Conservation (phyloP, 2,329 filamentous ascomycete genomes). For the Apiospora koreana region DNA sequence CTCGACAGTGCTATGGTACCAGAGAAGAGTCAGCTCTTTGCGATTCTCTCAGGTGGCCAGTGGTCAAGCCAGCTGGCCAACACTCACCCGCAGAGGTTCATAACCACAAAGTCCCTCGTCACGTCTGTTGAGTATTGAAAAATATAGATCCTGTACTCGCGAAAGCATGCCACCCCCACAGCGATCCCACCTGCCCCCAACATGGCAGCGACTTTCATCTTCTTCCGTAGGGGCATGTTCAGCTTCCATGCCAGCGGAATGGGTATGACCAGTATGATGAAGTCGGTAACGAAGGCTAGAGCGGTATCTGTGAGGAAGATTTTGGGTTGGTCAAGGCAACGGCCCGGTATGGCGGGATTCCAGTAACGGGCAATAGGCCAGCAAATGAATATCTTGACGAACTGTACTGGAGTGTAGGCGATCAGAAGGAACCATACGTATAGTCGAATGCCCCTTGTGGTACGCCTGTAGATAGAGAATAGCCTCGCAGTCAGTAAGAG, state of each 20-base stretch:
- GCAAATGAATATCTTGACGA: not conserved
- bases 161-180: constrained; percentile 29
- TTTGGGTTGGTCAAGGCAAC: constrained; percentile 33
- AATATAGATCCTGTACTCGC: constrained; percentile 24
- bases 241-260: constrained; percentile 33
- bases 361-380: constrained; percentile 1
- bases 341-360: not conserved
- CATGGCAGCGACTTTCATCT: constrained; percentile 34
- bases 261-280: constrained; percentile 35
- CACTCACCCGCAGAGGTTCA: constrained; percentile 14
- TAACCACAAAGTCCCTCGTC: constrained; percentile 25
- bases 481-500: constrained; percentile 34
- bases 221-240: constrained; percentile 29
- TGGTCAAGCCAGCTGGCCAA: not conserved
- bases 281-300: constrained; percentile 34
- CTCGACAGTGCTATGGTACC: constrained; percentile 20
- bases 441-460: constrained; percentile 28
- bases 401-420: constrained; percentile 19
- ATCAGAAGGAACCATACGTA: constrained; percentile 29
- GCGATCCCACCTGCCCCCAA: constrained; percentile 33
- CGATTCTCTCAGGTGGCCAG: not conserved
- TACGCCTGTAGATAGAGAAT: constrained; percentile 26
- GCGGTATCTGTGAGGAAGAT: constrained; percentile 36
- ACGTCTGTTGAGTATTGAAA: constrained; percentile 26
- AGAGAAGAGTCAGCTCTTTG: not conserved